Evolutionary conservation across 345 rosid species (phyloP).

Genomic region (Syzygium aromaticum): DNA sequence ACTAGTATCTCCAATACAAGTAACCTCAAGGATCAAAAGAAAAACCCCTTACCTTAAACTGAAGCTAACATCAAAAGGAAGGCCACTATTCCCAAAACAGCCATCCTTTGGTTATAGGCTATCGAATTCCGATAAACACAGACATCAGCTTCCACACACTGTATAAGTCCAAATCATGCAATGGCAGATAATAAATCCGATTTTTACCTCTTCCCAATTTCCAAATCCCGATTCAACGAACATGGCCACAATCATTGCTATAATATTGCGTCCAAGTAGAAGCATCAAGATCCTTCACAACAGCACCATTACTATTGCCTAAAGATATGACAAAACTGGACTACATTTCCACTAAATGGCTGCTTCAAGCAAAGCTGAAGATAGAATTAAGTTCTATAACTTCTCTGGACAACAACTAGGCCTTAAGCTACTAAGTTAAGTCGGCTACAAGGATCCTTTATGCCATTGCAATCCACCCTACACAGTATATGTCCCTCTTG

Average conservation of each 20-base stretch:
- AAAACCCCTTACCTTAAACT: neutral
- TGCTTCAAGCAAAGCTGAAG: neutral
- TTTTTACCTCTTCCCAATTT: neutral
- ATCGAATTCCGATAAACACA: neutral
- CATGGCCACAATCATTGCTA: neutral
- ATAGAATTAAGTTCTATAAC: neutral
- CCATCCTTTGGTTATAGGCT: neutral
- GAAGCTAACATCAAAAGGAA: neutral
- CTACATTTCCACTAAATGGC: neutral
- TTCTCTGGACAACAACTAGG: neutral
- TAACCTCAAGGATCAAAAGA: neutral
- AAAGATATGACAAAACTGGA: neutral
- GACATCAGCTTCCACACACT: neutral
- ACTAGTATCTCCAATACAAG: neutral
- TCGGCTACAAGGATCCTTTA: neutral
- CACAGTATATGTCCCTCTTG: neutral
- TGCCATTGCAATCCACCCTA: neutral
- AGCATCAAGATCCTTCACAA: neutral
- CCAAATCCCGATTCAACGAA: neutral
- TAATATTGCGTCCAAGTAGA: neutral
- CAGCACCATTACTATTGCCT: neutral
- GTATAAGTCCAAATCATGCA: neutral
- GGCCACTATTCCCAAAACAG: neutral
- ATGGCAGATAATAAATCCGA: neutral
- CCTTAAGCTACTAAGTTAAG: neutral